These are phyloP conservation scores for Lipomyces starkeyi DNA, from an alignment of 805 yeast species.

Conservation along the genomic window DNA sequence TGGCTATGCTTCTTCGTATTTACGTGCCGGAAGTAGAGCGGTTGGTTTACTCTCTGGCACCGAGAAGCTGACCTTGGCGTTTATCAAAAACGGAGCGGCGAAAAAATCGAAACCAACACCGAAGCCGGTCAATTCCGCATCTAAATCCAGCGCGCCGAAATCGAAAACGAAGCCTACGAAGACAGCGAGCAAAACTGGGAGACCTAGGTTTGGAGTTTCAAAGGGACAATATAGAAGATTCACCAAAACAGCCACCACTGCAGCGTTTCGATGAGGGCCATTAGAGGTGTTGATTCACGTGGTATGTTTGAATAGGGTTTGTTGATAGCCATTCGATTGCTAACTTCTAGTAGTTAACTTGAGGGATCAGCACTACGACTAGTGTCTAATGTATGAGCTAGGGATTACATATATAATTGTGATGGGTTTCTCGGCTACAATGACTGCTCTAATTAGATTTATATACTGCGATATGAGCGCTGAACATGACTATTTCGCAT, in stretches of 20 bases:
- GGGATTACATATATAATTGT: background rate
- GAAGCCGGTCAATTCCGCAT: background rate
- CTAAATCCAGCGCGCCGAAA: background rate
- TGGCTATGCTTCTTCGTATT: slow-evolving; percentile 84
- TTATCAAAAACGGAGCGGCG: slow-evolving; percentile 15
- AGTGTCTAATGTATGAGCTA: background rate
- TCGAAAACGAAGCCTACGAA: slow-evolving; percentile 6
- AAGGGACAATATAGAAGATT: background rate
- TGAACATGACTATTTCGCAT: background rate
- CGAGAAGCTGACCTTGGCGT: slow-evolving; percentile 22
- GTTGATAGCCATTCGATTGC: background rate
- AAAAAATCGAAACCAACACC: slow-evolving; percentile 7
- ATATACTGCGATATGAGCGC: background rate
- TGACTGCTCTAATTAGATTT: background rate
- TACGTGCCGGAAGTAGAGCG: slow-evolving; percentile 57
- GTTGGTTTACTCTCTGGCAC: slow-evolving; percentile 23
- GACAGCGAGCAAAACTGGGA: background rate
- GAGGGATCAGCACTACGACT: background rate
- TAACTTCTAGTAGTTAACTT: background rate
- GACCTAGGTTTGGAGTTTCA: background rate
- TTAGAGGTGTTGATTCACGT: background rate
- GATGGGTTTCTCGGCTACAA: background rate
- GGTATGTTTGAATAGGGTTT: background rate
- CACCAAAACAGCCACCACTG: background rate
- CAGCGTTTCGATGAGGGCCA: background rate